Evolutionary conservation across 2,329 filamentous ascomycete species (phyloP), one percentile per base, ranked within the genome.

Genomic region (Biscogniauxia marginata): DNA sequence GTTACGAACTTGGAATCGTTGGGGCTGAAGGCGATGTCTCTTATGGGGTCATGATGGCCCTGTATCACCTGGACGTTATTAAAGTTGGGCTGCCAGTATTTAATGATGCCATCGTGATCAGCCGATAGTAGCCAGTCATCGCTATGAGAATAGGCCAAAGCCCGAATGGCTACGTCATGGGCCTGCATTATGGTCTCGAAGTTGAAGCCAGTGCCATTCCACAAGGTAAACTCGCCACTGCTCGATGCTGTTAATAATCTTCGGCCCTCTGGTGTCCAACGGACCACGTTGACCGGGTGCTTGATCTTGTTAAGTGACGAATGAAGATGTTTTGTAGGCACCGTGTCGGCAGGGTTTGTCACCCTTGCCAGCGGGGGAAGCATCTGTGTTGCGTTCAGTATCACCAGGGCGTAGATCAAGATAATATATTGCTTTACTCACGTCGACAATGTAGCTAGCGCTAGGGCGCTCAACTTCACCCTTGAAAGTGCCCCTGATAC

Each of bases 161-260:
- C 87, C 65, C 91, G 85, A 63, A 96, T 92, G 39, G 91, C 90
- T 54, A 87, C 86, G 74, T 97, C 93, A 73, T 98, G 93, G 43
- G 93, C 93, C 78, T 96, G 93, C 90, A 97, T 97, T 23, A 99
- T 97, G 3, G 95, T 98, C 77, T 99, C 95, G 67, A 99, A 99
- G 74, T 99, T 98, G 83, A 99, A 99, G 21, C 92, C 93, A 46
- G 93, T 98, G 61, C 95, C 95, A 72, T 99, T 99, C 95, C 95
- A 99, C 3, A 99, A 76, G 43, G 96, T 99, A 68, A 99, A 99
- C 72, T 99, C 95, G 69, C 95, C 95, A 71, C 93, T 98, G 64
- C 92, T 96, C 0, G 93, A 96, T 20, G 92, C 95, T 0, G 95
- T 98, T 70, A 99, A 81, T 55, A 99, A 78, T 64, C 95, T 83